Evolutionary conservation across 2,329 filamentous ascomycete genomes (phyloP).

Genomic region (Colletotrichum tropicale): DNA sequence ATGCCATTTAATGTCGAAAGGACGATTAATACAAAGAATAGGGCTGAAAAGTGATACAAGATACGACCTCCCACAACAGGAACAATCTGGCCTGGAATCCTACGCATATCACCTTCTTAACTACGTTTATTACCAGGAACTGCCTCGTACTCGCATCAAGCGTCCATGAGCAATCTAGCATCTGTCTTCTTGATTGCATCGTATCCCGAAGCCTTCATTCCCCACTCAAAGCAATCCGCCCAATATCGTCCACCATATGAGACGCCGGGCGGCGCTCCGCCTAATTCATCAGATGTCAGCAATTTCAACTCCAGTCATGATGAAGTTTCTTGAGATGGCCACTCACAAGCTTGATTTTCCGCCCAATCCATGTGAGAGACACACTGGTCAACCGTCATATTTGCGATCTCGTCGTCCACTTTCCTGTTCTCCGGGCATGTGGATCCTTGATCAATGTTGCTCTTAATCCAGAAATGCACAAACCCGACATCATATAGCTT

Average conservation of each 20-base stretch:
- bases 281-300: neutral
- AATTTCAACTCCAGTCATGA: neutral
- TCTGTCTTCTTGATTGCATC: neutral
- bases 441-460: neutral
- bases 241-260: neutral
- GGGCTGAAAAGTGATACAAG: neutral
- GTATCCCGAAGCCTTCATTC: conserved; percentile 13
- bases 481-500: neutral
- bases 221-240: conserved; percentile 16
- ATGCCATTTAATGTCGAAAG: neutral
- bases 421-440: neutral
- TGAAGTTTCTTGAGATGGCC: neutral
- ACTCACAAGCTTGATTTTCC: conserved; percentile 3
- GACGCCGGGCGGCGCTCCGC: neutral
- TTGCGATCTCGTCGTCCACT: neutral
- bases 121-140: neutral
- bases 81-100: neutral
- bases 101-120: neutral
- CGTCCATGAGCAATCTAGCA: neutral
- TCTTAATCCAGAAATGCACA: conserved; percentile 7
- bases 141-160: neutral
- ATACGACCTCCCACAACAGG: neutral
- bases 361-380: neutral
- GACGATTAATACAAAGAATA: neutral
- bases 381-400: neutral